Percentiles rank a stretch among this genome's conserved stretches.
Conservation (phyloP, 768 basidiomycete species). For the Tricholoma sp. region DNA sequence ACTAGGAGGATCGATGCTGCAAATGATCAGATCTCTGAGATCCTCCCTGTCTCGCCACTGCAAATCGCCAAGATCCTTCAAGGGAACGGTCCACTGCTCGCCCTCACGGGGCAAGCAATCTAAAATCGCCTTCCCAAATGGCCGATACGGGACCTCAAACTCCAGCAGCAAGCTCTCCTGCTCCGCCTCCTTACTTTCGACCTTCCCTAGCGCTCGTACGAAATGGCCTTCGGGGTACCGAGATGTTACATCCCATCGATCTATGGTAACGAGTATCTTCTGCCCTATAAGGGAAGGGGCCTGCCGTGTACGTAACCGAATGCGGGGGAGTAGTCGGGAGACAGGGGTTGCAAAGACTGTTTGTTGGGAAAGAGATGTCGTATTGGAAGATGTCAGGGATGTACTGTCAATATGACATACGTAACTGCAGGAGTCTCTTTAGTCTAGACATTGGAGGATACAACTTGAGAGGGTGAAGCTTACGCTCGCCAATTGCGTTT, state of each 20-base stretch:
- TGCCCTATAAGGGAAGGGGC: slow-evolving; percentile 84
- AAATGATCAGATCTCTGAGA: slow-evolving; percentile 78
- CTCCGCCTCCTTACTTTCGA: slow-evolving; percentile 93
- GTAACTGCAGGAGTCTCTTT: slow-evolving; percentile 42
- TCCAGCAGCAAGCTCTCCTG: slow-evolving; percentile 91
- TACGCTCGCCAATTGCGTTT: slow-evolving; percentile 96
- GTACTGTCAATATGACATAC: slow-evolving; percentile 94
- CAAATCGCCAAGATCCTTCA: slow-evolving; percentile 42
- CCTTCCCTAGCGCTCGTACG: slow-evolving; percentile 85
- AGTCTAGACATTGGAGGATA: slow-evolving; percentile 1
- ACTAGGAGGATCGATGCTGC: slow-evolving; percentile 98
- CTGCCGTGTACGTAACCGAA: slow-evolving; percentile 92
- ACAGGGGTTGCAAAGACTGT: slow-evolving; percentile 94
- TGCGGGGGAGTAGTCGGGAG: slow-evolving; percentile 86
- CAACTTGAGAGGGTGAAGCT: slow-evolving; percentile 25
- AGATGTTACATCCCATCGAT: slow-evolving; percentile 83
- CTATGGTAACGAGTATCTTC: slow-evolving; percentile 94
- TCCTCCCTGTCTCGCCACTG: slow-evolving; percentile 86
- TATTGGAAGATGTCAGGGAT: slow-evolving; percentile 73
- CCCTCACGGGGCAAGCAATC: slow-evolving; percentile 89
- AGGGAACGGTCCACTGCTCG: slow-evolving; percentile 88
- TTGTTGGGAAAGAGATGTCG: slow-evolving; percentile 79
- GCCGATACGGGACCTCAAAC: slow-evolving; percentile 92
- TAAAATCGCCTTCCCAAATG: slow-evolving; percentile 93
- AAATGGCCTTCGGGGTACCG: slow-evolving; percentile 97